Base-by-base conservation (phyloP, 2,329 filamentous ascomycete species). In the Talaromyces islandicus region DNA sequence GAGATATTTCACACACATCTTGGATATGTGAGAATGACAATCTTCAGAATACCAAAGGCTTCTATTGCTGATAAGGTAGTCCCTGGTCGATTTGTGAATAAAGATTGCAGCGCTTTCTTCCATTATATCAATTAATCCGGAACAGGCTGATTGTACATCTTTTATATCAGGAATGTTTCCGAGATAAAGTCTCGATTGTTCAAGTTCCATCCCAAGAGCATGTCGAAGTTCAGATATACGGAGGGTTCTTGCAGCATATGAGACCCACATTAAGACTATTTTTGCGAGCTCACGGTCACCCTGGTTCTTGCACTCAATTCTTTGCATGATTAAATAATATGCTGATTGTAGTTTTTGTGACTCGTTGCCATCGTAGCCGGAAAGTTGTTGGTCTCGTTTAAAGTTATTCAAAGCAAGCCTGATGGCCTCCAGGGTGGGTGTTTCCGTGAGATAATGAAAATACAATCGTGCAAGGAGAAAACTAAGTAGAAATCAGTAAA, bases 111-210 rank as follows among this genome's bases (percentile, higher is more conserved):
- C 62, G 35, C 67, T 71, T 35, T 67, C 55, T 30, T 65, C 59
- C 41, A 76, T 72, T 5, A 72, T 54, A 2, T 66, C 69, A 7
- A 75, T 67, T 3, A 77, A 64, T 1, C 74, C 74, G 32, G 66
- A 67, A 52, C 74, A 75, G 21, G 69, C 62, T 7, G 65, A 64
- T 35, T 67, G 50, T 2, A 54, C 35, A 12, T 35, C 27, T 21
- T 54, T 29, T 1, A 54, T n/a, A 19, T 12, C 21, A n/a, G 51
- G 29, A 6, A 54, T 30, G 21, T 32, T 35, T 6, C 21, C 11
- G 27, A 12, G 12, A 30, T 54, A 27, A 10, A 54, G 3, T 19
- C 30, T 21, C 11, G 4, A 10, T 32, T 29, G 29, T 17, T n/a
- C 51, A 3, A n/a, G 9, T 27, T 54, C 51, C 12, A 54, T 35